Evolutionary conservation across 2,329 filamentous ascomycete genomes (phyloP).

Genomic region (Pyrenophora seminiperda): DNA sequence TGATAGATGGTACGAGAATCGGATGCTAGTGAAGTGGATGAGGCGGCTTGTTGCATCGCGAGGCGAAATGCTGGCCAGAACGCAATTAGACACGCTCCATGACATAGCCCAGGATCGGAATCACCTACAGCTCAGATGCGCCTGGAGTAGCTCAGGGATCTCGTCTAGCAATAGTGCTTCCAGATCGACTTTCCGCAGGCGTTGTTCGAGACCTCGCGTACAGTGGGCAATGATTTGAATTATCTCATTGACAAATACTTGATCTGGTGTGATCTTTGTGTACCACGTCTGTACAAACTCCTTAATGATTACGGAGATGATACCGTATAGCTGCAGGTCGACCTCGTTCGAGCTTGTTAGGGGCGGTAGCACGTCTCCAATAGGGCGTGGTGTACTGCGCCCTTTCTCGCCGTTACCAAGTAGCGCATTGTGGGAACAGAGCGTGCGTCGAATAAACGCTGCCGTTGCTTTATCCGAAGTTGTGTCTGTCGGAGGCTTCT

Average conservation of each 20-base stretch:
- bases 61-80: conserved; percentile 69
- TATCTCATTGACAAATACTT: conserved; percentile 84
- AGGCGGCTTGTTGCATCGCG: conserved; percentile 62
- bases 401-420: conserved; percentile 57
- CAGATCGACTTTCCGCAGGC: conserved; percentile 79
- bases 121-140: conserved; percentile 74
- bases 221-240: conserved; percentile 91
- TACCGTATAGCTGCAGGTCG: conserved; percentile 89
- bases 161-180: conserved; percentile 86
- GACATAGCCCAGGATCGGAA: conserved; percentile 28
- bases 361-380: conserved; percentile 84
- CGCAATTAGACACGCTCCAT: conserved; percentile 33
- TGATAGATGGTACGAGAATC: conserved; percentile 78
- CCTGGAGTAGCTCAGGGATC: conserved; percentile 78
- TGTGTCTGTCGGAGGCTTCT: conserved; percentile 41
- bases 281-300: conserved; percentile 96
- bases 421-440: conserved; percentile 70
- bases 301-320: conserved; percentile 85
- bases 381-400: conserved; percentile 66
- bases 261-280: conserved; percentile 86
- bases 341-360: conserved; percentile 94
- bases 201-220: conserved; percentile 83
- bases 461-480: conserved; percentile 79
- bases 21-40: conserved; percentile 64
- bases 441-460: conserved; percentile 78